A percentile compares a stretch with the other conserved stretches of the same genome.
phyloP scores from a whole-genome alignment of 2,329 filamentous ascomycete genomes.

The Rhynchosporium agropyri region DNA sequence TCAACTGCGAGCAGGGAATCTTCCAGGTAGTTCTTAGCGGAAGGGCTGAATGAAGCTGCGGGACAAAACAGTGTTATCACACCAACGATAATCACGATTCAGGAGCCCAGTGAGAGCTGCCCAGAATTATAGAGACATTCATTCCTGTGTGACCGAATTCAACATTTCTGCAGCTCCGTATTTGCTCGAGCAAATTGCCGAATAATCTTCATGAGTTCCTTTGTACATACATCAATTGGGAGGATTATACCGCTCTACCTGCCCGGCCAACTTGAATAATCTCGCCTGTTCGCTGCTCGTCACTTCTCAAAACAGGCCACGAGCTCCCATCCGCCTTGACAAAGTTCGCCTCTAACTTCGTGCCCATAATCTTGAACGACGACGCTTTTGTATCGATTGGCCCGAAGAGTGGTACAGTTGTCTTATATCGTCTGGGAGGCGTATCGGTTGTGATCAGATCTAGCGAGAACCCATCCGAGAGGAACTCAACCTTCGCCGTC shows the following conservation, averaged over 20 bases:
- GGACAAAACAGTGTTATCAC: not conserved
- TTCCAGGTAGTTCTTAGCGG: not conserved
- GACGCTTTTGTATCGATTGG: conserved; percentile 69
- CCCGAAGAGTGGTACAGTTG: conserved; percentile 74
- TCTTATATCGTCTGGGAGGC: conserved; percentile 73
- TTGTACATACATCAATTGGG: conserved; percentile 8
- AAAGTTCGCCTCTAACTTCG: conserved; percentile 69
- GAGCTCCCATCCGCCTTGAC: conserved; percentile 64
- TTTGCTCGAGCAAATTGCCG: conserved; percentile 5
- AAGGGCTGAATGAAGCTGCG: not conserved
- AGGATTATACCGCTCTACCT: conserved; percentile 42
- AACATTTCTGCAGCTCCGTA: not conserved
- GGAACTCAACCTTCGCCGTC: conserved; percentile 72
- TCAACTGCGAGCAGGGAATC: conserved; percentile 1
- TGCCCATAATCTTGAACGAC: conserved; percentile 68
- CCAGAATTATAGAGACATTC: not conserved
- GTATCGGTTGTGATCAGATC: conserved; percentile 85
- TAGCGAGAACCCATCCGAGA: conserved; percentile 63
- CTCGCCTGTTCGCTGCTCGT: conserved; percentile 69
- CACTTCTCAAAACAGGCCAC: conserved; percentile 69
- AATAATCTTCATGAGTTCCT: not conserved
- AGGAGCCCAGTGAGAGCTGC: not conserved
- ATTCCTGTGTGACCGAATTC: no score
- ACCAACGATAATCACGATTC: not conserved
- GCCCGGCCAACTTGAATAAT: conserved; percentile 90